Conservation (phyloP, 768 basidiomycete species). For the Gautieria morchelliformis region DNA sequence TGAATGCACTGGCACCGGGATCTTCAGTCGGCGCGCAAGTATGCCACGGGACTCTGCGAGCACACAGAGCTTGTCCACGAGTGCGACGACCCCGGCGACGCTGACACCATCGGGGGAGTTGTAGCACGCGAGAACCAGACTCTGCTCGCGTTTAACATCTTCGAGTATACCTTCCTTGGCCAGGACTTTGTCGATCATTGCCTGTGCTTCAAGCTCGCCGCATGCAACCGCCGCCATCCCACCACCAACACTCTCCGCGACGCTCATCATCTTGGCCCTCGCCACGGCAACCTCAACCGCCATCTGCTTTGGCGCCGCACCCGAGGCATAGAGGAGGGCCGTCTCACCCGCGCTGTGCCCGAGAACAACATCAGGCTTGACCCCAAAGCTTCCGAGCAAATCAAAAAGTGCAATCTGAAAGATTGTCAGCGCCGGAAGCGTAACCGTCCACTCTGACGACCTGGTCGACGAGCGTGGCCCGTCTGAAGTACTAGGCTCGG, state of each 20-base stretch:
- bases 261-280: slow-evolving; percentile 6
- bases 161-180: slow-evolving; percentile 12
- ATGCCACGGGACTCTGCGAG: slow-evolving; percentile 20
- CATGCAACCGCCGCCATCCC: slow-evolving; percentile 28
- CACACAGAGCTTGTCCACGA: slow-evolving; percentile 23
- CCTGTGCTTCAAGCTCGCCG: slow-evolving; percentile 18
- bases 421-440: slow-evolving; percentile 33
- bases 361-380: slow-evolving; percentile 30
- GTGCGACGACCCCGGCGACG: slow-evolving; percentile 23
- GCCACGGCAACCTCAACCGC: slow-evolving; percentile 9
- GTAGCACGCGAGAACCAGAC: slow-evolving; percentile 29
- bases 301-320: slow-evolving; percentile 5
- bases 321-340: slow-evolving; percentile 7
- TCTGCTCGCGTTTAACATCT: background rate
- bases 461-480: background rate
- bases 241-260: slow-evolving; percentile 3
- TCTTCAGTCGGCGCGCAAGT: slow-evolving; percentile 27
- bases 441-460: slow-evolving; percentile 16
- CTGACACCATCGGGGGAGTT: slow-evolving; percentile 30
- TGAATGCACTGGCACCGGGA: slow-evolving; percentile 31
- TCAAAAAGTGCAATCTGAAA: slow-evolving; percentile 38
- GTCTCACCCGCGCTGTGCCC: slow-evolving; percentile 24
- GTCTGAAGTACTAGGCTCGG: slow-evolving; percentile 8
- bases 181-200: slow-evolving; percentile 19
- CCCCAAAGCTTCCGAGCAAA: slow-evolving; percentile 25